These are phyloP conservation scores for Trichophyton simii DNA, from an alignment of 2,329 filamentous ascomycete species.

Conservation along the genomic window DNA sequence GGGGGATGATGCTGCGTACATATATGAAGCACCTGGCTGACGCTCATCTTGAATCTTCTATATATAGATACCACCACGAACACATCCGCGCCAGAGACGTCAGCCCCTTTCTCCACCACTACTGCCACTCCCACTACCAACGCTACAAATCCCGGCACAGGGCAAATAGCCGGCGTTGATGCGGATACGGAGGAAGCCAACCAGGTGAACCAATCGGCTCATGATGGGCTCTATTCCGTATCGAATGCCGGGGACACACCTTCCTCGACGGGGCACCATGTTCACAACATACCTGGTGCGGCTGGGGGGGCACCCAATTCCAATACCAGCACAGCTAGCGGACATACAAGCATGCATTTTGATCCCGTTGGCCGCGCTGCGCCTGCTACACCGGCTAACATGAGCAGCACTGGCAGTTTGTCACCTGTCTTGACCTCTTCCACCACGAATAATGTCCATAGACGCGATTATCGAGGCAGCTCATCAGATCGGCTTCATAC, in stretches of 20 bases:
- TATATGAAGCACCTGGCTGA: background rate
- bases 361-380: constrained; percentile 6
- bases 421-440: constrained; percentile 8
- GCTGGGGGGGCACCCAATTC: background rate
- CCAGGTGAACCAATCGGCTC: constrained; percentile 3
- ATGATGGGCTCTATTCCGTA: background rate
- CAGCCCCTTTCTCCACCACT: background rate
- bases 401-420: constrained; percentile 6
- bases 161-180: constrained; percentile 11
- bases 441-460: background rate
- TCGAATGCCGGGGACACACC: constrained; percentile 7
- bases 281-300: background rate
- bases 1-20: background rate
- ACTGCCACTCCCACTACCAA: constrained; percentile 4
- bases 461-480: background rate
- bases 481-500: constrained; percentile 4
- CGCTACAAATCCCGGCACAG: background rate
- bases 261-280: background rate
- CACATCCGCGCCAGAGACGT: constrained; percentile 3
- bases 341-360: constrained; percentile 7
- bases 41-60: background rate
- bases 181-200: constrained; percentile 1
- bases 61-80: background rate
- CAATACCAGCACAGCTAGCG: background rate
- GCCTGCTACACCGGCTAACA: constrained; percentile 7